Base-by-base conservation (phyloP, 2,329 filamentous ascomycete genomes). In the Malbranchea cinnamomea region DNA sequence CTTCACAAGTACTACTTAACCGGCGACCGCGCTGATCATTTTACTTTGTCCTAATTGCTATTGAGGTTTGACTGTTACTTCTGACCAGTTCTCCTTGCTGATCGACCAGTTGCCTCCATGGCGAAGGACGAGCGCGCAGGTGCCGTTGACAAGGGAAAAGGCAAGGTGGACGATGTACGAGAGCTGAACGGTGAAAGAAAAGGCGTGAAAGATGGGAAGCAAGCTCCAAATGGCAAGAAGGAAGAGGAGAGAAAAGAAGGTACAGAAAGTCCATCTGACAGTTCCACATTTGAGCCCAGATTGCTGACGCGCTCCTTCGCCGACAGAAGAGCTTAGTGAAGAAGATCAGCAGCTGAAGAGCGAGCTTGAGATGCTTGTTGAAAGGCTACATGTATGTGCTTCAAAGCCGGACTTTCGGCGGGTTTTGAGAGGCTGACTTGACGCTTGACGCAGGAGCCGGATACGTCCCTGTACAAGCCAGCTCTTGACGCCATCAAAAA, bases 301-400 rank as follows among this genome's bases (percentile, higher is more conserved):
- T 53, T 63, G 47, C 49, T 34, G 32, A 30, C 36, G 38, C n/a
- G n/a, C n/a, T n/a, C n/a, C n/a, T n/a, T n/a, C n/a, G n/a, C n/a
- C n/a, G n/a, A 53, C 67, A 63, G 87, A 95, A 61, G 89, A 98
- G 60, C 76, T 98, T 45, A 98, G 71, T 50, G 89, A 98, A 50
- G 89, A 98, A 58, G 89, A 98, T 43, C 85, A 95, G 61, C 85
- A 95, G 65, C 74, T 98, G 50, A 98, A 98, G 67, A 85, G 71
- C 50, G 89, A 98, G 61, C 75, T 98, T 38, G 89, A 98, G 43
- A 91, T 95, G 85, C 72, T 98, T 30, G 87, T 94, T 6, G 89
- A 98, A 63, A 74, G 89, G 50, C 67, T 98, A 68, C 80, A 80
- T 56, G 84, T 91, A 63, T 19, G 30, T 18, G 12, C 13, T 18